phyloP scores from a whole-genome alignment of 805 yeast species.

The Metschnikowia arizonensis region DNA sequence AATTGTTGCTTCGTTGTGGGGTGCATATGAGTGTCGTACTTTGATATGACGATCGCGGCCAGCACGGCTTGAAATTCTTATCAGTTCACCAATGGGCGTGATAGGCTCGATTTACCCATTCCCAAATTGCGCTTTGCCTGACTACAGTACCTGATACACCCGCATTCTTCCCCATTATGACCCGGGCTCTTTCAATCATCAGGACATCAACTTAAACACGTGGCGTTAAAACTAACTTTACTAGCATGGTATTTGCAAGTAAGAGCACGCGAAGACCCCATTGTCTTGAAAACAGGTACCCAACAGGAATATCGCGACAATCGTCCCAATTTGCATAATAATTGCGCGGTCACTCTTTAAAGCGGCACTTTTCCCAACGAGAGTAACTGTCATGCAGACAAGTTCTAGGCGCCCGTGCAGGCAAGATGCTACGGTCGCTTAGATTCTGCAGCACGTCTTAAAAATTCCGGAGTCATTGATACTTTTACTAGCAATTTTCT shows the following conservation, averaged over 20 bases:
- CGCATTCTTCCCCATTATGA: background rate
- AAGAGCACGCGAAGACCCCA: background rate
- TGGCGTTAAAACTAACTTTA: background rate
- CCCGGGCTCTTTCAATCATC: background rate
- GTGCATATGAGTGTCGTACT: slow-evolving; percentile 1
- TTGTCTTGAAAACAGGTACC: background rate
- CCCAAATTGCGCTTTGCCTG: slow-evolving; percentile 2
- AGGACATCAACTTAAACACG: background rate
- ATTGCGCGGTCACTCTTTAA: background rate
- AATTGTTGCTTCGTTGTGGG: slow-evolving; percentile 3
- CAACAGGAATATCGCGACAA: background rate
- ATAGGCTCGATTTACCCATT: background rate
- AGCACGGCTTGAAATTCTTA: slow-evolving; percentile 3
- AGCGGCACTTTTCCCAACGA: slow-evolving; percentile 1
- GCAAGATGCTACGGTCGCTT: background rate
- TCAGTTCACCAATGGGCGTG: background rate
- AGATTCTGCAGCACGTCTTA: slow-evolving; percentile 1
- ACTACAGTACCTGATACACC: background rate
- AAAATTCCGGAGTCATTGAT: background rate
- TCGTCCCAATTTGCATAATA: background rate
- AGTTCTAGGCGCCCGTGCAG: background rate
- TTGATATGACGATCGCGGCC: background rate
- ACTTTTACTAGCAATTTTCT: background rate
- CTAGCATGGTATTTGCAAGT: background rate
- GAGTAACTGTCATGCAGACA: background rate